Evolutionary conservation across 441 rosid genomes (phyloP).

Genomic region (Melastoma candidum): DNA sequence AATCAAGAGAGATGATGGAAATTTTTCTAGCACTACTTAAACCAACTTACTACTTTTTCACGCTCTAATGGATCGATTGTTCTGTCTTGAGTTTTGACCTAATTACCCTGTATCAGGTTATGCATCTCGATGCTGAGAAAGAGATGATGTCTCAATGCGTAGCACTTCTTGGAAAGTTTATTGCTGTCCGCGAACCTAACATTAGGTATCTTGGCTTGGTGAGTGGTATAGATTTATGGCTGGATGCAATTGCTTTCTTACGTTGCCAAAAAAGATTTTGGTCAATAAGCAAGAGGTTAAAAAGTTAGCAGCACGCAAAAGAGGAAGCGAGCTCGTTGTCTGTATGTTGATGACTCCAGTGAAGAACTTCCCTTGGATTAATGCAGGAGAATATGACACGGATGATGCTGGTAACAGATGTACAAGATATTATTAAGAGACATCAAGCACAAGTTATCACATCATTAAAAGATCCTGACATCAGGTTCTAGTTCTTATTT

Average conservation of each 20-base stretch:
- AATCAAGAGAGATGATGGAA: too few relatives aligned
- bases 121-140: slow-evolving; percentile 99
- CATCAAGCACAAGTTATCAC: slow-evolving; percentile 97
- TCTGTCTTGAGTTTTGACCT: slow-evolving; percentile 7
- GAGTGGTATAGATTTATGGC: slow-evolving; percentile 17
- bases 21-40: too few relatives aligned
- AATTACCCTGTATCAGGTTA: slow-evolving; percentile 43
- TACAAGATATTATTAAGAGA: slow-evolving; percentile 93
- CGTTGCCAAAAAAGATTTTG: neutral
- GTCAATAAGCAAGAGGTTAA: neutral
- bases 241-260: slow-evolving; percentile 1
- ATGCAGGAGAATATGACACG: slow-evolving; percentile 99
- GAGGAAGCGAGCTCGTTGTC: slow-evolving; percentile 1
- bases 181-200: slow-evolving; percentile 97
- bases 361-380: slow-evolving; percentile 11
- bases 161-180: slow-evolving; percentile 94
- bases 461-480: slow-evolving; percentile 96
- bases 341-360: slow-evolving; percentile 1
- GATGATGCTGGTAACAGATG: slow-evolving; percentile 96
- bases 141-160: slow-evolving; percentile 99
- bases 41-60: slow-evolving; percentile 2
- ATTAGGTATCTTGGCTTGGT: slow-evolving; percentile 99
- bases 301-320: neutral
- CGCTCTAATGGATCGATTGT: slow-evolving; percentile 7
- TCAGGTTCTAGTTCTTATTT: slow-evolving; percentile 40